phyloP scores from a whole-genome alignment of 2,329 filamentous ascomycete genomes.

The Penicillium sp. region DNA sequence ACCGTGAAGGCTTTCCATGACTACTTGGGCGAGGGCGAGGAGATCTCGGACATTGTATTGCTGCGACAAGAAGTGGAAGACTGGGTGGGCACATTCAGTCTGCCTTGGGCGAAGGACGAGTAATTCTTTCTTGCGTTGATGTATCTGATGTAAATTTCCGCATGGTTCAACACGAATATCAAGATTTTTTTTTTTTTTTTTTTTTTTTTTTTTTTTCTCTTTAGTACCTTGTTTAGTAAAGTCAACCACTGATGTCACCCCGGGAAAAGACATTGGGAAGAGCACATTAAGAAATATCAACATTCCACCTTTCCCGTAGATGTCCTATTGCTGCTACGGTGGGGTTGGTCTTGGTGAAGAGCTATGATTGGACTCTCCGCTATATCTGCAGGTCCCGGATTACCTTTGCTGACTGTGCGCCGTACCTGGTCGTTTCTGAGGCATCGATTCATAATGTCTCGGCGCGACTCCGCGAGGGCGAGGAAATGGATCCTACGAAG shows the following conservation, averaged over 20 bases:
- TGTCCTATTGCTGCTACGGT: slow-evolving; percentile 33
- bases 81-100: slow-evolving; percentile 86
- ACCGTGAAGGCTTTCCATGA: slow-evolving; percentile 98
- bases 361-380: neutral
- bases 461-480: slow-evolving; percentile 46
- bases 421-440: slow-evolving; percentile 65
- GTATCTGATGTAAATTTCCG: slow-evolving; percentile 17
- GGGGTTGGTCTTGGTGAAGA: neutral
- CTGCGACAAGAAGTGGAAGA: slow-evolving; percentile 82
- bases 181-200: too few species aligned
- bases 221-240: neutral
- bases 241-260: neutral
- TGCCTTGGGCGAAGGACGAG: slow-evolving; percentile 69
- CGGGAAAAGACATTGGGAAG: slow-evolving; percentile 16
- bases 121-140: slow-evolving; percentile 16
- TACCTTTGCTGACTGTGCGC: slow-evolving; percentile 37
- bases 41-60: slow-evolving; percentile 74
- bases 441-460: slow-evolving; percentile 65
- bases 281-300: slow-evolving; percentile 52
- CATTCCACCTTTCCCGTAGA: slow-evolving; percentile 52
- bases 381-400: slow-evolving; percentile 19
- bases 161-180: slow-evolving; percentile 25
- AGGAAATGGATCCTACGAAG: slow-evolving; percentile 58
- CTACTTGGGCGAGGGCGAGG: slow-evolving; percentile 73
- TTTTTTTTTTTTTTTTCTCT: too few species aligned